phyloP scores from a whole-genome alignment of 768 basidiomycete species.

The Coprinopsis marcescibilis region DNA sequence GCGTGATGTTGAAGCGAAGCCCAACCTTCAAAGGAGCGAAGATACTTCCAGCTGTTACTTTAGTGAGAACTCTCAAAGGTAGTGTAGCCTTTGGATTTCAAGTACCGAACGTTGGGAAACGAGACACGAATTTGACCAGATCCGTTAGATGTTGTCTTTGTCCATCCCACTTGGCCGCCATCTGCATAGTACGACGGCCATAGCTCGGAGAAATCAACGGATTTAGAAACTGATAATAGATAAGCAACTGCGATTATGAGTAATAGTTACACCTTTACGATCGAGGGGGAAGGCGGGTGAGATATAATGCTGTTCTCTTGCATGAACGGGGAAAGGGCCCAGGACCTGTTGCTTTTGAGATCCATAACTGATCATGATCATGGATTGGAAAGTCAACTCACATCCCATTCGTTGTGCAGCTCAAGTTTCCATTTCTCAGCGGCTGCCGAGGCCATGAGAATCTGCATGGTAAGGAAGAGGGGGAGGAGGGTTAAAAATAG shows the following conservation, averaged over 20 bases:
- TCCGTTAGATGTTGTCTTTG: conserved; percentile 31
- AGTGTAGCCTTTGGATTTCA: not conserved
- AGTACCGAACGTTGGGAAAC: conserved; percentile 56
- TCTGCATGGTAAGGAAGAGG: not conserved
- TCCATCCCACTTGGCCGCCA: conserved; percentile 56
- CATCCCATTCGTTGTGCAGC: conserved; percentile 32
- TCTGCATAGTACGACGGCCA: conserved; percentile 72
- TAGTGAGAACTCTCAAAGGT: conserved; percentile 2
- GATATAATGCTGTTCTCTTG: conserved; percentile 78
- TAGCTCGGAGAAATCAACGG: conserved; percentile 39
- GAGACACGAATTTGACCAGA: conserved; percentile 53
- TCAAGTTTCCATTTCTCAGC: conserved; percentile 19
- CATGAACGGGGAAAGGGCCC: conserved; percentile 81
- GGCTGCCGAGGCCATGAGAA: not conserved
- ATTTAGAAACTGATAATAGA: conserved; percentile 37
- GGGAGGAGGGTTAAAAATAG: not conserved
- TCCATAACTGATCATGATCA: not conserved
- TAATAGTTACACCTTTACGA: conserved; percentile 27
- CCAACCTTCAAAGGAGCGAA: conserved; percentile 82
- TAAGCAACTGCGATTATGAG: not conserved
- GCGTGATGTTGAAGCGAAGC: conserved; percentile 78
- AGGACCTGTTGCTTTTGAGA: conserved; percentile 45
- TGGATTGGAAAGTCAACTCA: conserved; percentile 17
- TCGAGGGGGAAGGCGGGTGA: conserved; percentile 71
- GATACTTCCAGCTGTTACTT: conserved; percentile 56